phyloP scores from a whole-genome alignment of 495 filamentous ascomycete genomes.

The Penicillium waksmanii region DNA sequence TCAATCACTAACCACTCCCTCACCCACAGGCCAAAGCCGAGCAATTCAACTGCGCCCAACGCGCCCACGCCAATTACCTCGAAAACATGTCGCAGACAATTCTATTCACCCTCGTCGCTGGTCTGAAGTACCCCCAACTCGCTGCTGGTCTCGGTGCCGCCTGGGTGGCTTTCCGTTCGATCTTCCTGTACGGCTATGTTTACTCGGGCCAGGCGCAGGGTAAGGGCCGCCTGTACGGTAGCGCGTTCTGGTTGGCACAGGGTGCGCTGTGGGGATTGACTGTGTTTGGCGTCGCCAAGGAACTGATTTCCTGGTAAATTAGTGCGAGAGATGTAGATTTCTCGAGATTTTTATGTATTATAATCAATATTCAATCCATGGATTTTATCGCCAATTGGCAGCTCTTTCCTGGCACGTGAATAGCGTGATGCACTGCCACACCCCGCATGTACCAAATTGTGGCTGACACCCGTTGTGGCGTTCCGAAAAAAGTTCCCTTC shows the following conservation, averaged over 20 bases:
- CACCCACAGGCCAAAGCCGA: constrained; percentile 42
- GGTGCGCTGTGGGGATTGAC: constrained; percentile 48
- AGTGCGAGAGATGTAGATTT: too few relatives aligned
- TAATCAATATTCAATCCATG: background rate
- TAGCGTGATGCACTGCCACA: background rate
- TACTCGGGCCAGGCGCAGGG: constrained; percentile 49
- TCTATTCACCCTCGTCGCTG: constrained; percentile 60
- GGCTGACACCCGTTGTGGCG: constrained; percentile 29
- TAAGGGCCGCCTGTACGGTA: constrained; percentile 48
- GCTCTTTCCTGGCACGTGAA: too few relatives aligned
- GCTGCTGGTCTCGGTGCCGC: constrained; percentile 54
- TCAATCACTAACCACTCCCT: constrained; percentile 19
- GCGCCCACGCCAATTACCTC: constrained; percentile 71
- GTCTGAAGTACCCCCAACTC: constrained; percentile 58
- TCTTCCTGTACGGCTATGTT: constrained; percentile 67
- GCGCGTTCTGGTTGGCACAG: constrained; percentile 45
- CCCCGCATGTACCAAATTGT: constrained; percentile 3
- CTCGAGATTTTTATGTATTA: background rate
- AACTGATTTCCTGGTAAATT: constrained; percentile 33
- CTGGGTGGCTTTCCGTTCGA: constrained; percentile 59
- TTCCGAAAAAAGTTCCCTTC: constrained; percentile 25
- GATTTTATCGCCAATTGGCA: too few relatives aligned
- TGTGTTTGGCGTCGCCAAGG: constrained; percentile 45
- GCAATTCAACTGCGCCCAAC: constrained; percentile 70
- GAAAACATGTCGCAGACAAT: constrained; percentile 65